Evolutionary conservation across 2,329 filamentous ascomycete genomes (phyloP), one percentile per base, ranked within the genome.

Genomic region (Mycogone perniciosa): DNA sequence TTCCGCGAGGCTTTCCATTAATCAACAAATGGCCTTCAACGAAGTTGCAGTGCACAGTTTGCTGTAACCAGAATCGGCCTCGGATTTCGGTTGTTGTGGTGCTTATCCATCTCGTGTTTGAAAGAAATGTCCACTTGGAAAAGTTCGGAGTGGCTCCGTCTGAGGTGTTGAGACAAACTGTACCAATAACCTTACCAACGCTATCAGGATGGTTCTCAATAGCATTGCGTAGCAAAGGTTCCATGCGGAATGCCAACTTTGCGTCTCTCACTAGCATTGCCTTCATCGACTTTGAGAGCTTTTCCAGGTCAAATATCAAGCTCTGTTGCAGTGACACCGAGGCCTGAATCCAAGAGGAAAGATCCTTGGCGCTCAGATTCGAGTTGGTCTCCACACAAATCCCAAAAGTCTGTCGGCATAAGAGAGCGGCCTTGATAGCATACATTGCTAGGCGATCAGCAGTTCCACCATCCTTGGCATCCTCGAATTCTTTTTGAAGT

Each of bases 381-480:
- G 37, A 20, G 7, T 45, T 30, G 5, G 1, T 13, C 3, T 38
- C 31, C 5, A 33, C 31, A 42, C 56, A 52, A 1, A 58, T 52
- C 1, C 55, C 53, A 44, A 68, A 72, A 0, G 69, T 73, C 11
- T 64, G 62, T 6, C 71, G 70, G 46, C 81, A 85, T 0, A 86
- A 65, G 0, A 86, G 54, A 0, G 82, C 75, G 0, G 81, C 75
- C 64, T 74, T 75, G 0, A 85, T 69, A 0, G 71, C 71, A 54
- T 78, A 81, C 0, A 20, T 46, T 0, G 60, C 51, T 20, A 50
- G 38, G 26, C 57, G 69, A 13, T 67, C 63, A 0, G 73, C 64
- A 0, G 62, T 63, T 2, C 71, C 64, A 0, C 64, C 59, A 13
- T 78, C 70, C 0, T 44, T 61, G 0, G 71, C 63, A 0, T 57